Conservation (phyloP, 805 yeast genomes). For the Candida ipomoeae region DNA sequence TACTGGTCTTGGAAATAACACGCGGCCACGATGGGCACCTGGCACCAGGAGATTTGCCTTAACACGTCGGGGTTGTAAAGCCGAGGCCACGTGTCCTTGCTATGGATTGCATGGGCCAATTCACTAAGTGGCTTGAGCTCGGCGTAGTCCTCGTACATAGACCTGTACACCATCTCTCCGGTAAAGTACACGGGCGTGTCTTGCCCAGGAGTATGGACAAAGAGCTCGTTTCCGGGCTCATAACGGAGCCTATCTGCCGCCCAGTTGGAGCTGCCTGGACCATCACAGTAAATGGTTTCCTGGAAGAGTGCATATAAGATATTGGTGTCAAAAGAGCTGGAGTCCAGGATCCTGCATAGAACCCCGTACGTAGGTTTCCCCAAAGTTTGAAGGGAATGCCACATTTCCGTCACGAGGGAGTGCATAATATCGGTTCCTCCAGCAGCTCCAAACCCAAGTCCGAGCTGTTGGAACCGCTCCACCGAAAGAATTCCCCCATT, state of each 20-base stretch:
- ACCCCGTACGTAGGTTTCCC: conserved; percentile 38
- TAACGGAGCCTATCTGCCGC: conserved; percentile 42
- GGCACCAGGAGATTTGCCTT: conserved; percentile 26
- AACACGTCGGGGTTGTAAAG: conserved; percentile 34
- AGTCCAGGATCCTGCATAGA: conserved; percentile 29
- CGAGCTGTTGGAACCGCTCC: conserved; percentile 52
- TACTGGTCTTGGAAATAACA: conserved; percentile 48
- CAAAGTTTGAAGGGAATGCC: conserved; percentile 32
- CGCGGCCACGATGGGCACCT: conserved; percentile 48
- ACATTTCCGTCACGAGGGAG: conserved; percentile 37
- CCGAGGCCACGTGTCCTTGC: conserved; percentile 31
- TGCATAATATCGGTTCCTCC: conserved; percentile 51
- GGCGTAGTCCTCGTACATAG: conserved; percentile 46
- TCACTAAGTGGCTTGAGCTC: conserved; percentile 38
- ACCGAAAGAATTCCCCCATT: conserved; percentile 48
- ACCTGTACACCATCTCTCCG: conserved; percentile 53
- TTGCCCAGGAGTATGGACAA: conserved; percentile 18
- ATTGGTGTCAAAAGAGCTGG: conserved; percentile 48
- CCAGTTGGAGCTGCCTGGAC: conserved; percentile 39
- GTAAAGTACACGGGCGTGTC: conserved; percentile 38
- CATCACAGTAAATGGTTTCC: conserved; percentile 55
- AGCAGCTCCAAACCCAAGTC: conserved; percentile 46
- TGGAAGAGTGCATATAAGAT: conserved; percentile 52
- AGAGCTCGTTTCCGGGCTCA: conserved; percentile 21
- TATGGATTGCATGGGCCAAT: conserved; percentile 38